A percentile compares a stretch with the other conserved stretches of the same genome.
These are phyloP conservation scores for Euphorbia corollata DNA, from an alignment of 441 rosid genomes.

Conservation along the genomic window DNA sequence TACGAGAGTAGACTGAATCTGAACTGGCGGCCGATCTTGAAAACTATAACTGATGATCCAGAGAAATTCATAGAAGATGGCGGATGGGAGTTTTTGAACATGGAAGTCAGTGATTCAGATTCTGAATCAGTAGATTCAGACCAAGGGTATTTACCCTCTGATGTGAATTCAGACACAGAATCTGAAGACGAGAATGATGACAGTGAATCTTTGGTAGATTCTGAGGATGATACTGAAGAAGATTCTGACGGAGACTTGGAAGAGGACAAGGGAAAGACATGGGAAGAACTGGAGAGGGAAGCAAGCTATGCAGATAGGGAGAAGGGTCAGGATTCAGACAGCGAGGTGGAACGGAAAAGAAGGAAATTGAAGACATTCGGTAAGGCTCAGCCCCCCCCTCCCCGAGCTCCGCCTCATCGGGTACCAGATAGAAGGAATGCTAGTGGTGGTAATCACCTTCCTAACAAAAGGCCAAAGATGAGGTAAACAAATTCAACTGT, in stretches of 20 bases:
- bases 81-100: constrained; percentile 88
- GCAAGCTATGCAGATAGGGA: constrained; percentile 84
- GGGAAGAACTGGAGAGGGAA: constrained; percentile 95
- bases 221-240: constrained; percentile 78
- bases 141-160: constrained; percentile 79
- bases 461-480: constrained; percentile 39
- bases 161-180: constrained; percentile 62
- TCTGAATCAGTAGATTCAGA: constrained; percentile 76
- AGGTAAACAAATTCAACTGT: constrained; percentile 20
- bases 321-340: constrained; percentile 71
- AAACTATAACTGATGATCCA: constrained; percentile 77
- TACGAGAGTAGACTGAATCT: constrained; percentile 88
- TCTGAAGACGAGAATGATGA: constrained; percentile 67
- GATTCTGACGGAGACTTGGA: constrained; percentile 57
- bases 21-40: constrained; percentile 85
- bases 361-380: constrained; percentile 75
- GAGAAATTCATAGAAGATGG: constrained; percentile 75
- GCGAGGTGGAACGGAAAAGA: constrained; percentile 81
- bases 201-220: constrained; percentile 68
- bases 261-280: constrained; percentile 88
- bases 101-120: constrained; percentile 82
- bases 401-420: constrained; percentile 26
- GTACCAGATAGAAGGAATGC: constrained; percentile 34
- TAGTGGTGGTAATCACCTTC: constrained; percentile 28
- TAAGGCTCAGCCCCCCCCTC: constrained; percentile 40